These are phyloP conservation scores for Cardamine resedifolia DNA, from an alignment of 345 rosid species.

Conservation along the genomic window DNA sequence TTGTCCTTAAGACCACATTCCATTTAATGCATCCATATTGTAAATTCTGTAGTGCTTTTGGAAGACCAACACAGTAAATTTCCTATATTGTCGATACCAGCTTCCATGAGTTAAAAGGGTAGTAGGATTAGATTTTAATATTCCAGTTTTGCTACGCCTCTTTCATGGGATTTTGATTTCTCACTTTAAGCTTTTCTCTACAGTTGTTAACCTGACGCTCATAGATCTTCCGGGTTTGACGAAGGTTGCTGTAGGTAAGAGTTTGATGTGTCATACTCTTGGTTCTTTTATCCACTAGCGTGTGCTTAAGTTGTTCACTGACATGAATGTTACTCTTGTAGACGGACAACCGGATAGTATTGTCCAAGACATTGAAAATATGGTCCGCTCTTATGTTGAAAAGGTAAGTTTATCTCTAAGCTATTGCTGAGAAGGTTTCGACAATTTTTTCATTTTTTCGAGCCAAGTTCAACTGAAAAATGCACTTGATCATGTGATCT, in stretches of 20 bases:
- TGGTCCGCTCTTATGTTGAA: conserved; percentile 99
- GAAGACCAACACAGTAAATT: not conserved
- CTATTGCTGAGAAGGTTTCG: conserved; percentile 18
- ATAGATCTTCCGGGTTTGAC: conserved; percentile 99
- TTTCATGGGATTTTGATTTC: not conserved
- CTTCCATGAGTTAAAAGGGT: not conserved
- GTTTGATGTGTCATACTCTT: conserved; percentile 28
- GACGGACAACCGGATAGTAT: conserved; percentile 92
- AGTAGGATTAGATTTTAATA: not conserved
- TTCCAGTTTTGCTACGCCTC: not conserved
- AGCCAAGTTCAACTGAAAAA: conserved; percentile 4
- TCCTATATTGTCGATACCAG: not conserved
- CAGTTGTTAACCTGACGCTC: conserved; percentile 98
- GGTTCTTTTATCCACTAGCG: conserved; percentile 26
- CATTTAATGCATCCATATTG: not conserved
- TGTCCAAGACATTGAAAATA: conserved; percentile 91
- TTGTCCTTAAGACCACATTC: conserved; percentile 32
- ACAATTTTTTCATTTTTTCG: not conserved
- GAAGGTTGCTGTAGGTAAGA: conserved; percentile 97
- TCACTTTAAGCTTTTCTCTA: conserved; percentile 22
- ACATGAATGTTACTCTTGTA: conserved; percentile 45
- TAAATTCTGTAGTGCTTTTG: not conserved
- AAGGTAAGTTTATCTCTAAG: conserved; percentile 56
- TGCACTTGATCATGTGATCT: conserved; percentile 12
- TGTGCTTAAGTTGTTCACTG: conserved; percentile 1